phyloP scores from a whole-genome alignment of 164 flowering plant species.

The Dillenia suffruticosa region DNA sequence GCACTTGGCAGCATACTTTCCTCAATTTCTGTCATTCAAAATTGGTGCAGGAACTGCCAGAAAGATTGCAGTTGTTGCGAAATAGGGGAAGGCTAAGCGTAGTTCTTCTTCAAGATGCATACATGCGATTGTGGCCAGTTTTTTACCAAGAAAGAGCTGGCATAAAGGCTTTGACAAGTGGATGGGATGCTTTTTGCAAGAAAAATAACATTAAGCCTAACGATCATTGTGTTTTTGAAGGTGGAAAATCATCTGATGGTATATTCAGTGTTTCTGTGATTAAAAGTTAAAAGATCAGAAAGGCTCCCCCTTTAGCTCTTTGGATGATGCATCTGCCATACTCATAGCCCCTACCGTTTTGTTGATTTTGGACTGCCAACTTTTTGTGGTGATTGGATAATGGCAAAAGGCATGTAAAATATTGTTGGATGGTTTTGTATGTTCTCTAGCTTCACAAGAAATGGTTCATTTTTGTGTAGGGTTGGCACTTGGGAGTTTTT shows the following conservation, averaged over 20 bases:
- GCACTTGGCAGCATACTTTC: too few relatives aligned
- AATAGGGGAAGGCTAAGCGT: not conserved
- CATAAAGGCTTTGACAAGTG: conserved; percentile 14
- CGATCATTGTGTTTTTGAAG: conserved; percentile 21
- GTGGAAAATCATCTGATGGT: conserved; percentile 13
- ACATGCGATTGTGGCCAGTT: conserved; percentile 32
- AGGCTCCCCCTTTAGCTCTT: too few relatives aligned
- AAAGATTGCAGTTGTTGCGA: conserved; percentile 2
- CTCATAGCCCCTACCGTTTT: too few relatives aligned
- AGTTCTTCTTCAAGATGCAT: conserved; percentile 26
- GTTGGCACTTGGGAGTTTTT: too few relatives aligned
- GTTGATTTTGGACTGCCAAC: too few relatives aligned
- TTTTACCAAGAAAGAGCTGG: conserved; percentile 21
- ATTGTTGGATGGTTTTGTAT: too few relatives aligned
- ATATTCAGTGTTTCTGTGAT: not conserved
- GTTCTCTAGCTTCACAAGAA: too few relatives aligned
- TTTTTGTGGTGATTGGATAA: too few relatives aligned
- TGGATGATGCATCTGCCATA: too few relatives aligned
- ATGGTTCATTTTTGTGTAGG: too few relatives aligned
- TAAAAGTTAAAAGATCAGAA: not conserved
- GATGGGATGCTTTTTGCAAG: conserved; percentile 32
- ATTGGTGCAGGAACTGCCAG: conserved; percentile 28
- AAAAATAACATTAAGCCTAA: conserved; percentile 31
- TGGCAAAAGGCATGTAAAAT: too few relatives aligned
- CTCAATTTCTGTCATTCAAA: not conserved